These are phyloP conservation scores for Exophiala phaeomuriformis DNA, from an alignment of 2,329 filamentous ascomycete genomes.

Conservation along the genomic window DNA sequence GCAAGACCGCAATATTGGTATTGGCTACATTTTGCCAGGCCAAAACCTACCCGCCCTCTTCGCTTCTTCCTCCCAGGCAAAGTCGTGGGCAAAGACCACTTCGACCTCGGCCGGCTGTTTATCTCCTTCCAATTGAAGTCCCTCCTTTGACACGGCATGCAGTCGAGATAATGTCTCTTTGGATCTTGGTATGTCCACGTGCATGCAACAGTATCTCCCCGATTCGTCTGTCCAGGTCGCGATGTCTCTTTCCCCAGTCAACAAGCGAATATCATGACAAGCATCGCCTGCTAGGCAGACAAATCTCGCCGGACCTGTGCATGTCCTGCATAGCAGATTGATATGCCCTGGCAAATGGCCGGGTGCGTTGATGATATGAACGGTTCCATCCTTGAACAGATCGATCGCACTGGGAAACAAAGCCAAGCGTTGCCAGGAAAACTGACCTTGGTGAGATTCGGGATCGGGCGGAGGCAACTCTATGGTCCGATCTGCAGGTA, in stretches of 20 bases:
- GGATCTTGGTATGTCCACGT: constrained; percentile 26
- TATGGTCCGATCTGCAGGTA: constrained; percentile 25
- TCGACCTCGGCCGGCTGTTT: constrained; percentile 27
- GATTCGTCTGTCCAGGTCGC: constrained; percentile 29
- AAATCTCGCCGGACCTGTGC: constrained; percentile 20
- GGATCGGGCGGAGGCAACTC: constrained; percentile 21
- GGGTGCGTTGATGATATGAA: constrained; percentile 30
- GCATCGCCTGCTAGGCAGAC: constrained; percentile 32
- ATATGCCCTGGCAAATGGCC: constrained; percentile 33
- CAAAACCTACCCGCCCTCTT: constrained; percentile 20
- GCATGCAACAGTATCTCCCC: constrained; percentile 29
- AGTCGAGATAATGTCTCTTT: constrained; percentile 27
- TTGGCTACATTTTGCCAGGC: constrained; percentile 11
- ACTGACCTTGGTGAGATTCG: not conserved
- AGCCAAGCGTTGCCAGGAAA: constrained; percentile 21
- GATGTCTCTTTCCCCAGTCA: constrained; percentile 30
- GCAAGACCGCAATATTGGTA: too few relatives aligned
- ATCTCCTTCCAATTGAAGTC: constrained; percentile 15
- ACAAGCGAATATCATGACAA: constrained; percentile 31
- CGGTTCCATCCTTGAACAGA: constrained; percentile 29
- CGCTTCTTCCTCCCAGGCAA: constrained; percentile 28
- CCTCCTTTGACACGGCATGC: constrained; percentile 17
- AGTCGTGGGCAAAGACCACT: constrained; percentile 32
- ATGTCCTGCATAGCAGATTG: constrained; percentile 29
- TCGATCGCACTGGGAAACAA: constrained; percentile 27